These are phyloP conservation scores for Botryotinia globosa DNA, from an alignment of 2,329 filamentous ascomycete genomes.

Conservation along the genomic window DNA sequence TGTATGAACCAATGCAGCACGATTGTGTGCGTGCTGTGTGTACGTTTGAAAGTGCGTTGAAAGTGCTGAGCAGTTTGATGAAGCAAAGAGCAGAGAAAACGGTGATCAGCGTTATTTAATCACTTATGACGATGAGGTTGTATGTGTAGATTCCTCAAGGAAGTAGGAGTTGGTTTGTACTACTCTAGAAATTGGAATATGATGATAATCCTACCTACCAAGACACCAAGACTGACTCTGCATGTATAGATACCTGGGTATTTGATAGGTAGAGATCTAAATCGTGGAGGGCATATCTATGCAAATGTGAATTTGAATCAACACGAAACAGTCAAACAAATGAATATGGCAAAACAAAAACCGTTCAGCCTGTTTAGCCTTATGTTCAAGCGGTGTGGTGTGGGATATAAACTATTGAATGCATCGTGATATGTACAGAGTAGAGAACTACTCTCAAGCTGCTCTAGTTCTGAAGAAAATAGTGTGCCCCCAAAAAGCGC, in stretches of 20 bases:
- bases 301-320: not conserved
- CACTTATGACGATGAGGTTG: constrained; percentile 1
- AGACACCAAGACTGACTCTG: not conserved
- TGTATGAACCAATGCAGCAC: not conserved
- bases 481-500: not conserved
- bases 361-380: not conserved
- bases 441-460: not conserved
- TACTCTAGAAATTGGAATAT: not conserved
- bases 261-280: not conserved
- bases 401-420: not conserved
- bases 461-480: not conserved
- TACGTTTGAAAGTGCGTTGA: not conserved
- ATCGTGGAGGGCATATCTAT: not conserved
- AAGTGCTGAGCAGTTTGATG: not conserved
- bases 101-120: constrained; percentile 1
- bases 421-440: not conserved
- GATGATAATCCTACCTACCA: not conserved
- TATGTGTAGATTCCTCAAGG: constrained; percentile 5
- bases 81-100: constrained; percentile 4
- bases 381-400: not conserved
- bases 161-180: not conserved
- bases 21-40: not conserved
- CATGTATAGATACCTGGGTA: not conserved
- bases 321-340: not conserved
- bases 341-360: not conserved